Evolutionary conservation across 495 filamentous ascomycete genomes (phyloP).

Genomic region (Evernia prunastri): DNA sequence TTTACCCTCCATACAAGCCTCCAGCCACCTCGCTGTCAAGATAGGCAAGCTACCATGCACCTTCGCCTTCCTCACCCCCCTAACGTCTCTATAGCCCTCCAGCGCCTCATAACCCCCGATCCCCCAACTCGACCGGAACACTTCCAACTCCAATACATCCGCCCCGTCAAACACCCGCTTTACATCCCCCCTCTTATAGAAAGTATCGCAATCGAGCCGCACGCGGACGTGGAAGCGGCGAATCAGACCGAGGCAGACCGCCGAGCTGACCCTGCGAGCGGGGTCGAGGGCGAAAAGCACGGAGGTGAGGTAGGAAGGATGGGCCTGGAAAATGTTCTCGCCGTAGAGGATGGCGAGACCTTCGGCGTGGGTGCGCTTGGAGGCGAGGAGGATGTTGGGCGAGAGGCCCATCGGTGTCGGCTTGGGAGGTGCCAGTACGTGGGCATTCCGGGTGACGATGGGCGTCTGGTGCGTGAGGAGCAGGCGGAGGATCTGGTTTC

Average conservation of each 20-base stretch:
- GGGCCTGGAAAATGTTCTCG: slow-evolving; percentile 46
- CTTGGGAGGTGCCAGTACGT: slow-evolving; percentile 33
- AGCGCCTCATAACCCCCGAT: slow-evolving; percentile 15
- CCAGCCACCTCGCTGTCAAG: slow-evolving; percentile 18
- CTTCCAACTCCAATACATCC: slow-evolving; percentile 19
- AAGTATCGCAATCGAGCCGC: slow-evolving; percentile 19
- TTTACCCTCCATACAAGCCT: slow-evolving; percentile 12
- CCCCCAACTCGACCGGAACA: slow-evolving; percentile 21
- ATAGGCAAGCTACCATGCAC: slow-evolving; percentile 18
- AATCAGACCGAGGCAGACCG: not conserved
- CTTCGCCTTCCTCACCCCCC: slow-evolving; percentile 16
- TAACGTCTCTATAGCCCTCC: slow-evolving; percentile 15
- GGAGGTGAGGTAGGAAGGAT: slow-evolving; percentile 40
- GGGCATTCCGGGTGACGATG: slow-evolving; percentile 52
- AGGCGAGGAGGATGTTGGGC: slow-evolving; percentile 38
- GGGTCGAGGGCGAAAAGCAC: slow-evolving; percentile 21
- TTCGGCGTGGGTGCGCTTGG: slow-evolving; percentile 38
- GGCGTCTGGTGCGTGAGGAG: slow-evolving; percentile 40
- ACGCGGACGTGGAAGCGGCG: slow-evolving; percentile 15
- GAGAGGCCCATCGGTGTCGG: slow-evolving; percentile 23
- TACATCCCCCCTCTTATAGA: slow-evolving; percentile 2
- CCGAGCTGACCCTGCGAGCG: slow-evolving; percentile 1
- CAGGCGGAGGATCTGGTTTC: slow-evolving; percentile 50
- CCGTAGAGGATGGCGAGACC: slow-evolving; percentile 43
- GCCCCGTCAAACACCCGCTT: slow-evolving; percentile 5